These are phyloP conservation scores for Sclerotinia subarctica DNA, from an alignment of 2,329 filamentous ascomycete species.

Conservation along the genomic window DNA sequence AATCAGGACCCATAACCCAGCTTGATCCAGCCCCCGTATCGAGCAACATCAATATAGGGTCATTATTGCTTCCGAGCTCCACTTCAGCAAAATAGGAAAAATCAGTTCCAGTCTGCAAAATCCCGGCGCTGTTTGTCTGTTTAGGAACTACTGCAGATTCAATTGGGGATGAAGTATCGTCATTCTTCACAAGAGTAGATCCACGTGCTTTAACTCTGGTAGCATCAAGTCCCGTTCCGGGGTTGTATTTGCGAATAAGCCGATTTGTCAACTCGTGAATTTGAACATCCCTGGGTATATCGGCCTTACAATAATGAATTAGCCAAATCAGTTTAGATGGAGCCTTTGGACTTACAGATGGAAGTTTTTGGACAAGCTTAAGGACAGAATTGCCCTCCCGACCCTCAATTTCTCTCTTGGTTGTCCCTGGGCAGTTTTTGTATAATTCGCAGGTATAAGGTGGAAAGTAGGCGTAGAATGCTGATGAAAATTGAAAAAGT, in stretches of 20 bases:
- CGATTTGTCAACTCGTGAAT: slow-evolving; percentile 27
- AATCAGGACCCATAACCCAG: slow-evolving; percentile 77
- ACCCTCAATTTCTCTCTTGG: slow-evolving; percentile 8
- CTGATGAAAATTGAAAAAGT: slow-evolving; percentile 23
- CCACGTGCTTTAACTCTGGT: slow-evolving; percentile 6
- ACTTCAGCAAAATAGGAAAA: slow-evolving; percentile 63
- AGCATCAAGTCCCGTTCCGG: slow-evolving; percentile 18
- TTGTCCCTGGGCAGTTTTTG: background rate
- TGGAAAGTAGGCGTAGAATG: slow-evolving; percentile 34
- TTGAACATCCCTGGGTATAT: slow-evolving; percentile 26
- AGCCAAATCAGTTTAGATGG: slow-evolving; percentile 5
- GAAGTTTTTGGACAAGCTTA: slow-evolving; percentile 27
- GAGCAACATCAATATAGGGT: slow-evolving; percentile 58
- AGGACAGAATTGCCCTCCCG: slow-evolving; percentile 18
- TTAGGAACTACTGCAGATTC: slow-evolving; percentile 41
- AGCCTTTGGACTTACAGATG: slow-evolving; percentile 23
- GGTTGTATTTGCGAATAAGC: slow-evolving; percentile 33
- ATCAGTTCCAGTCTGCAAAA: slow-evolving; percentile 63
- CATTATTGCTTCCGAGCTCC: slow-evolving; percentile 52
- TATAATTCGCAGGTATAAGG: slow-evolving; percentile 28
- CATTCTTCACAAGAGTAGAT: slow-evolving; percentile 27
- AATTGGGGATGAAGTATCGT: slow-evolving; percentile 27
- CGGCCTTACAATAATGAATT: slow-evolving; percentile 16
- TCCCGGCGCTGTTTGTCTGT: slow-evolving; percentile 49
- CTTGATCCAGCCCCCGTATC: slow-evolving; percentile 69